Base-by-base conservation (phyloP, 805 yeast species). In the Metschnikowia similis region DNA sequence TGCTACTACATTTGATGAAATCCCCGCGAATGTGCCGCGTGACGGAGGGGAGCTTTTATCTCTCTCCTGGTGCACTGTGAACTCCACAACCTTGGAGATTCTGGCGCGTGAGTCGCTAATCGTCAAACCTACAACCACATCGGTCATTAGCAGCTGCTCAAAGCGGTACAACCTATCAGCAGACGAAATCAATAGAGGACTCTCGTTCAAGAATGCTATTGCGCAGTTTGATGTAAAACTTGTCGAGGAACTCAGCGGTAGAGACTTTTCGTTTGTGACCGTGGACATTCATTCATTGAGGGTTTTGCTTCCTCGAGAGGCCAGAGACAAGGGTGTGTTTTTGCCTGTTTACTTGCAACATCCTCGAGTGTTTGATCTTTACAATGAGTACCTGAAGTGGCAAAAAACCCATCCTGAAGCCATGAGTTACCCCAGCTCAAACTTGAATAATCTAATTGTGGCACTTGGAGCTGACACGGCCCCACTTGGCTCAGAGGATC, bases 261-360 rank as follows among this genome's bases (percentile, higher is more conserved):
- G 66, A 44, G 83, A 82, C 36, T 84, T 87, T 63, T 72, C 83
- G 3, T 80, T 89, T 56, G 83, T 89, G 44, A 77, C 89, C 0
- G 72, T 81, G 53, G 81, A 82, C 60, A 75, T 85, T 9, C 83
- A 85, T 84, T 84, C 84, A 59, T 70, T 90, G 43, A 76, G 90
- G 52, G 91, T 91, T 43, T 85, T 84, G 60, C 69, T 91, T 34
- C 85, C 87, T 10, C 76, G 95, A 43, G 96, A 89, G 64, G 88
- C 96, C 7, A 74, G 89, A 37, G 96, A 88, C 62, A 82, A 85
- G 62, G 77, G 81, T 9, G 83, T 86, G 50, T 77, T 75, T 4
- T 74, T 90, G 49, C 96, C 96, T 0, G 74, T 79, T 4, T 88
- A 85, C 63, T 68, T 91, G 51, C 88, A 84, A 63, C 84, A 84